A percentile compares a stretch with the other conserved stretches of the same genome.
These are phyloP conservation scores for Fusarium falciforme DNA, from an alignment of 2,329 filamentous ascomycete species.

Conservation along the genomic window DNA sequence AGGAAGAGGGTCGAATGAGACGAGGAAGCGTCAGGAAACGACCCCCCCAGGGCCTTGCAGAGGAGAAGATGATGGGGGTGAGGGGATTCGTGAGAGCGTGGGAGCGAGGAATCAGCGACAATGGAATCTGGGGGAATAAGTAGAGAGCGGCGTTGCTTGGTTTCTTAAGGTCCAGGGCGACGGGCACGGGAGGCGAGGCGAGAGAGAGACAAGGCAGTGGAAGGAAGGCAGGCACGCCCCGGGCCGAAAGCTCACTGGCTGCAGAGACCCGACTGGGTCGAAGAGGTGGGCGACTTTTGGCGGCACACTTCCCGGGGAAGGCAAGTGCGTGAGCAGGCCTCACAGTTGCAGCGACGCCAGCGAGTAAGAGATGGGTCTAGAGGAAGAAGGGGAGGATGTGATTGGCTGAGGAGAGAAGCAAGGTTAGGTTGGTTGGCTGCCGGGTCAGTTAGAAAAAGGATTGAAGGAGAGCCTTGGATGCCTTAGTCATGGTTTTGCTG, in stretches of 20 bases:
- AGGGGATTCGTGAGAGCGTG: slow-evolving; percentile 28
- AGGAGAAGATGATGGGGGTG: slow-evolving; percentile 48
- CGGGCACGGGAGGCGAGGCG: slow-evolving; percentile 31
- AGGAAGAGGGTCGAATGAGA: slow-evolving; percentile 28
- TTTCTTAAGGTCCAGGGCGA: slow-evolving; percentile 38
- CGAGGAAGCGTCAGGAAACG: slow-evolving; percentile 31
- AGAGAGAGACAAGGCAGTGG: slow-evolving; percentile 27
- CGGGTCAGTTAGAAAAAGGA: slow-evolving; percentile 14
- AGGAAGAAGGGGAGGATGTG: background rate
- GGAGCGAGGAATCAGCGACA: slow-evolving; percentile 33
- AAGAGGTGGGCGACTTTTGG: slow-evolving; percentile 31
- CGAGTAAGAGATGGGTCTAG: slow-evolving; percentile 24
- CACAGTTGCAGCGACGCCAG: slow-evolving; percentile 16
- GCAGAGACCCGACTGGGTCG: background rate
- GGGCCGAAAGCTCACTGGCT: slow-evolving; percentile 26
- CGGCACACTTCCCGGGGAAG: slow-evolving; percentile 34
- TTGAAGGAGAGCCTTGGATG: slow-evolving; percentile 24
- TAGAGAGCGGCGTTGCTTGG: slow-evolving; percentile 35
- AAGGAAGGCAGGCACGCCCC: slow-evolving; percentile 25
- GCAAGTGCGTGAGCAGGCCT: slow-evolving; percentile 30
- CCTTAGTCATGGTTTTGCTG: slow-evolving; percentile 25
- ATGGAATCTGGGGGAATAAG: slow-evolving; percentile 41
- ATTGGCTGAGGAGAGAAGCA: slow-evolving; percentile 21
- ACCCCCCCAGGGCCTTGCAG: slow-evolving; percentile 50
- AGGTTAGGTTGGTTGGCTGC: slow-evolving; percentile 4